Evolutionary conservation across 106 monocot species (phyloP), one percentile per base, ranked within the genome.

Genomic region (Posidonia australis): DNA sequence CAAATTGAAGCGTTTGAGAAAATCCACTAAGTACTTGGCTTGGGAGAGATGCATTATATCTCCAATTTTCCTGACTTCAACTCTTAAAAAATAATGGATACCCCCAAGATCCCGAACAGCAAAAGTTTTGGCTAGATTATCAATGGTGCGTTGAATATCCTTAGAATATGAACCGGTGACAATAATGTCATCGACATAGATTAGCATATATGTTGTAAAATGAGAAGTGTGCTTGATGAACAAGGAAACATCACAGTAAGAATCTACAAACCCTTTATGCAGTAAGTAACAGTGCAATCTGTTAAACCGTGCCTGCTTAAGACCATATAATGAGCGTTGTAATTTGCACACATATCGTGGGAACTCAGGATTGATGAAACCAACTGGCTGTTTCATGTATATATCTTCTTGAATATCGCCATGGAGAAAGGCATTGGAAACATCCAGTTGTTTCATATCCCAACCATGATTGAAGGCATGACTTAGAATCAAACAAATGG

Each of bases 181-280:
- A 20, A 68, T 43, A 45, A 68, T 54, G 22, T 55, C 68, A 43
- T 68, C 68, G 16, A 68, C 55, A 56, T 68, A 67, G 9, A 55
- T 11, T 23, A 67, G 31, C 17, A 67, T 18, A 67, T 22, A 55
- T 11, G 42, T 21, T 13, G 4, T 0, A 1, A 14, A 9, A 5
- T 24, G 7, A 22, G 0, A 6, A 0, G 20, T 10, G 21, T 41
- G 19, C 5, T 20, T 13, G n/a, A 41, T 43, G 17, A 55, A 68
- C 0, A 68, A 25, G 18, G 56, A 68, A 0, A 17, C 9, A 44
- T 55, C 54, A n/a, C 5, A 9, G 5, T 5, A 18, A 23, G 32
- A 67, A 0, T 13, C 29, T 7, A 31, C 10, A n/a, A 67, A 67
- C 3, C 53, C 41, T 25, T 52, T 12, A 10, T 19, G 11, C 14